A percentile compares a stretch with the other conserved stretches of the same genome.
Evolutionary conservation across 2,329 filamentous ascomycete species (phyloP).

Genomic region (Venturia effusa): DNA sequence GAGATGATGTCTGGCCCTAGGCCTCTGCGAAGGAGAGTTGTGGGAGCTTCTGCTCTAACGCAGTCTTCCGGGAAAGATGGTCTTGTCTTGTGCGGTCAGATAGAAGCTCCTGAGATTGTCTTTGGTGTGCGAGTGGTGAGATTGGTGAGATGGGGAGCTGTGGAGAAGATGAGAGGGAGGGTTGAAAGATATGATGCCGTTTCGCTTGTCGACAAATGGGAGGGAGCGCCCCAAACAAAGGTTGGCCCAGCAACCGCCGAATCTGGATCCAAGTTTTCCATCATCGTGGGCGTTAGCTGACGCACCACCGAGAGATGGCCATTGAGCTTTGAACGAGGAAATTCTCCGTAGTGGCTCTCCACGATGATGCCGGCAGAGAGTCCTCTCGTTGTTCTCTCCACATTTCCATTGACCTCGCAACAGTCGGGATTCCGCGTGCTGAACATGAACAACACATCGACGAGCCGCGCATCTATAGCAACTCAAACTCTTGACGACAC

Average conservation of each 20-base stretch:
- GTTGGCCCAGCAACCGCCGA: not conserved
- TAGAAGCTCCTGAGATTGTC: not conserved
- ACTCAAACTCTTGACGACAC: not conserved
- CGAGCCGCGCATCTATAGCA: not conserved
- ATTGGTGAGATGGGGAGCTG: not conserved
- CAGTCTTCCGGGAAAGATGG: not conserved
- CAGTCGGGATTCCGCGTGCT: not conserved
- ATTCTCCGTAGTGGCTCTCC: not conserved
- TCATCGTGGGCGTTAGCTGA: not conserved
- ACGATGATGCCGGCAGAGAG: not conserved
- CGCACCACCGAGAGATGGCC: not conserved
- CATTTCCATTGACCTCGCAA: not conserved
- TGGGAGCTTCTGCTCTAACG: constrained; percentile 3
- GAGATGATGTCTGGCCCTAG: not conserved
- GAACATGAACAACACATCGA: not conserved
- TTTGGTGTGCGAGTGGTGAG: not conserved
- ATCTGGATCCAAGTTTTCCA: not conserved
- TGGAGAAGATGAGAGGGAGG: not conserved
- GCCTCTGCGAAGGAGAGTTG: not conserved
- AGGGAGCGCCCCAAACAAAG: not conserved
- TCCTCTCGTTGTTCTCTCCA: not conserved
- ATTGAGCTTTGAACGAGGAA: not conserved
- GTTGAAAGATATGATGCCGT: not conserved
- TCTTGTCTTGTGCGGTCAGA: constrained; percentile 1
- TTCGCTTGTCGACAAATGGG: not conserved